Evolutionary conservation across 192 early-diverging fungal species (phyloP), one percentile per base, ranked within the genome.

Genomic region (Coemansia sp.): DNA sequence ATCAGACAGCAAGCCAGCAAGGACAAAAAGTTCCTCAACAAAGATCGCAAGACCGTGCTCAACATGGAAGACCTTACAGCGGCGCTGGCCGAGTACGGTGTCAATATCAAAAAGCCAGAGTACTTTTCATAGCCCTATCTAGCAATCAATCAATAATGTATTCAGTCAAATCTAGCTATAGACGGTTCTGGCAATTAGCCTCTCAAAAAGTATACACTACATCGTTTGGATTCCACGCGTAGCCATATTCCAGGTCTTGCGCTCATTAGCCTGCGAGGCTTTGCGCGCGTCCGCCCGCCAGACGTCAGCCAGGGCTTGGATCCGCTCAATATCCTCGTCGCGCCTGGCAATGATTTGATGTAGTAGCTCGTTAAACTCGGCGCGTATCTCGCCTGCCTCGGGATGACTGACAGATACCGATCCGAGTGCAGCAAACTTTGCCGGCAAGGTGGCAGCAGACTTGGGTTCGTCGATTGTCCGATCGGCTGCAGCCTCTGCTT

Each of bases 81-180:
- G 17, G 97, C 95, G 5, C 76, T 98, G 38, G 84, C 88, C 0
- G 95, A 97, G 72, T 94, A 98, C 63, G 97, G 97, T 39, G 90
- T 99, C 62, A 96, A 95, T 66, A 87, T 96, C 61, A 94, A 93
- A 72, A 99, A 98, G 65, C 97, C 95, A 8, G 95, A 99, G 19
- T 97, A 95, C 80, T 97, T 85, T 78, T 77, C 89, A 27, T 94
- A 66, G 32, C 4, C 10, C 15, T 15, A 55, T 17, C 12, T 55
- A 45, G 19, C 15, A 42, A 42, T 63, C 34, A 36, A 7, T 36
- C 34, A 36, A 8, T n/a, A 70, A 44, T 70, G 61, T 70, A 63
- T 67, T 42, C 37, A 5, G 23, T 58, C 39, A 23, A 38, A 19
- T 8, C 14, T 17, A 17, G 3, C 42, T 17, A 14, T 5, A 17